Evolutionary conservation across 441 rosid species (phyloP), one percentile per base, ranked within the genome.

Genomic region (Arabidopsis lyrata): DNA sequence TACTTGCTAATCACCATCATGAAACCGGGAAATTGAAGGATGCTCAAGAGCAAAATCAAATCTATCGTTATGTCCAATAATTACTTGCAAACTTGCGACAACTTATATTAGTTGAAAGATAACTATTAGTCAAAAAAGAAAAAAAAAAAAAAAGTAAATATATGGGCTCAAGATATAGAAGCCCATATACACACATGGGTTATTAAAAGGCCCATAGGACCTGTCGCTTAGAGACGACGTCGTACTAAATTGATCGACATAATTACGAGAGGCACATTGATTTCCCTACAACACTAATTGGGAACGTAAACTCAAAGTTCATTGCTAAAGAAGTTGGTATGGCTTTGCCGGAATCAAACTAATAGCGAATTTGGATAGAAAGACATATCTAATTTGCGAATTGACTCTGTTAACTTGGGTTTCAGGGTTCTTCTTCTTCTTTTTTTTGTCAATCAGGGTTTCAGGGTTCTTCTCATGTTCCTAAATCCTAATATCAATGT

Each of bases 401-500:
- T 29, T 7, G 20, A 14, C 35, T 42, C 10, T 5, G n/a, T 10
- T 7, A 16, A 10, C 36, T 36, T 55, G 2, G 39, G n/a, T n/a
- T n/a, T n/a, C n/a, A n/a, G n/a, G n/a, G n/a, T n/a, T n/a, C n/a
- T n/a, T n/a, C n/a, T n/a, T 32, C n/a, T n/a, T n/a, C n/a, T n/a
- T n/a, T n/a, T n/a, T n/a, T n/a, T n/a, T n/a, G n/a, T n/a, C n/a
- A n/a, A n/a, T n/a, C n/a, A n/a, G 16, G 12, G 8, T 52, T 53
- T 66, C 36, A 20, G 24, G 16, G 35, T 48, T 52, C 32, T 14
- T 13, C 14, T 56, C 5, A 32, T 56, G 14, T 69, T 69, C 66
- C 9, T n/a, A n/a, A n/a, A n/a, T n/a, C n/a, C n/a, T n/a, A 44
- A 44, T 45, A 47, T 35, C 15, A 20, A 34, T 9, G 12, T 58